These are phyloP conservation scores for Prototheca stagnorum DNA, from an alignment of 163 green algal genomes.

Conservation along the genomic window DNA sequence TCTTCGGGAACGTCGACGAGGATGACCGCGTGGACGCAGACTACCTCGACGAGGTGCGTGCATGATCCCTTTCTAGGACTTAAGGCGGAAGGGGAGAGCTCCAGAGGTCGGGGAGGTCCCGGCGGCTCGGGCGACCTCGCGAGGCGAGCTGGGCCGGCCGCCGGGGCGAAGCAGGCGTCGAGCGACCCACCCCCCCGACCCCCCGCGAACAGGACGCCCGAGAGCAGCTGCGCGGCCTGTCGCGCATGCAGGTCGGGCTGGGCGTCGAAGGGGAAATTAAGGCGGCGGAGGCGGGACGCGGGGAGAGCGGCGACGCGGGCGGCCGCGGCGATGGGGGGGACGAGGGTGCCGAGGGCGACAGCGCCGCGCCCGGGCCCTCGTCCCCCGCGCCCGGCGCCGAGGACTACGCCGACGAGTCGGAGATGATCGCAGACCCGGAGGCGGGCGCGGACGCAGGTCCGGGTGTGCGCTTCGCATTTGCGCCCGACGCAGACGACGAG, in stretches of 20 bases:
- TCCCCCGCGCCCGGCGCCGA: not conserved
- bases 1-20: conserved; percentile 25
- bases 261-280: too few relatives aligned
- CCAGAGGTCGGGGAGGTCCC: not conserved
- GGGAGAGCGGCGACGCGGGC: too few relatives aligned
- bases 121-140: not conserved
- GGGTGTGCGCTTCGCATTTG: conserved; percentile 2
- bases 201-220: conserved; percentile 11
- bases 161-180: not conserved
- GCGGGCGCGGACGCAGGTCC: not conserved
- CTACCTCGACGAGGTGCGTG: conserved; percentile 19
- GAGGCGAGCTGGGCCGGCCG: too few relatives aligned
- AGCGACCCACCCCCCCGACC: not conserved
- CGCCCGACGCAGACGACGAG: conserved; percentile 1
- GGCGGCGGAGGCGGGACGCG: too few relatives aligned
- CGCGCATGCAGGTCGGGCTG: conserved; percentile 5
- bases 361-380: not conserved
- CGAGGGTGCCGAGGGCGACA: not conserved
- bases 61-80: too few relatives aligned
- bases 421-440: conserved; percentile 23
- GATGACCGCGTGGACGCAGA: conserved; percentile 17
- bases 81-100: not conserved
- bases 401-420: conserved; percentile 19
- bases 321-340: too few relatives aligned
- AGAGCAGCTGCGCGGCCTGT: conserved; percentile 16